A percentile compares a stretch with the other conserved stretches of the same genome.
Conservation (phyloP, 805 yeast genomes). For the Lachancea meyersii region DNA sequence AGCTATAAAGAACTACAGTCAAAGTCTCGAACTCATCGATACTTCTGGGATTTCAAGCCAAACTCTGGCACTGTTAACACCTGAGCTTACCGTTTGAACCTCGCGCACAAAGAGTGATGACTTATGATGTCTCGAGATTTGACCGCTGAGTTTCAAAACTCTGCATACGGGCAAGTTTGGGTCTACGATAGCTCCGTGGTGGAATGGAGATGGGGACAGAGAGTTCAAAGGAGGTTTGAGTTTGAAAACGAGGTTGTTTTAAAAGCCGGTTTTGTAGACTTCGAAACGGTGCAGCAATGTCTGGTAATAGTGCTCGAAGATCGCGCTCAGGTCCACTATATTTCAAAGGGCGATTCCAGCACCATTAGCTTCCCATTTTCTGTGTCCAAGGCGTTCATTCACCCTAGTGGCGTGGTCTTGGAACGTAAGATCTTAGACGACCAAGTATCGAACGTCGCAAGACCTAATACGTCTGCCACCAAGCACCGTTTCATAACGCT, state of each 20-base stretch:
- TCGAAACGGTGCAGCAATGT: slow-evolving; percentile 34
- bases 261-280: slow-evolving; percentile 55
- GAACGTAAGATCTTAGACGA: slow-evolving; percentile 39
- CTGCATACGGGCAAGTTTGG: slow-evolving; percentile 23
- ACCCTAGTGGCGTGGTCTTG: slow-evolving; percentile 60
- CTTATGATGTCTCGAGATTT: not conserved
- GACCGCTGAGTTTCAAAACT: slow-evolving; percentile 3
- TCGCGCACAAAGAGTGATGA: too few species aligned
- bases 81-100: too few species aligned
- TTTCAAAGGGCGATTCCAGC: slow-evolving; percentile 51
- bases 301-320: slow-evolving; percentile 58
- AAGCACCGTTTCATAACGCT: slow-evolving; percentile 50
- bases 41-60: too few species aligned
- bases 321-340: slow-evolving; percentile 53
- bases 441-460: slow-evolving; percentile 8
- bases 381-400: slow-evolving; percentile 54
- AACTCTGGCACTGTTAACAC: too few species aligned
- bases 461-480: slow-evolving; percentile 12
- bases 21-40: too few species aligned
- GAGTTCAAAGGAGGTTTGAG: slow-evolving; percentile 34
- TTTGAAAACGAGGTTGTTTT: slow-evolving; percentile 41
- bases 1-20: too few species aligned
- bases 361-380: slow-evolving; percentile 65
- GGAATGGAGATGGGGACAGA: slow-evolving; percentile 34
- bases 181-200: slow-evolving; percentile 33